phyloP scores from a whole-genome alignment of 2,329 filamentous ascomycete genomes.

The Monosporascus sp. region DNA sequence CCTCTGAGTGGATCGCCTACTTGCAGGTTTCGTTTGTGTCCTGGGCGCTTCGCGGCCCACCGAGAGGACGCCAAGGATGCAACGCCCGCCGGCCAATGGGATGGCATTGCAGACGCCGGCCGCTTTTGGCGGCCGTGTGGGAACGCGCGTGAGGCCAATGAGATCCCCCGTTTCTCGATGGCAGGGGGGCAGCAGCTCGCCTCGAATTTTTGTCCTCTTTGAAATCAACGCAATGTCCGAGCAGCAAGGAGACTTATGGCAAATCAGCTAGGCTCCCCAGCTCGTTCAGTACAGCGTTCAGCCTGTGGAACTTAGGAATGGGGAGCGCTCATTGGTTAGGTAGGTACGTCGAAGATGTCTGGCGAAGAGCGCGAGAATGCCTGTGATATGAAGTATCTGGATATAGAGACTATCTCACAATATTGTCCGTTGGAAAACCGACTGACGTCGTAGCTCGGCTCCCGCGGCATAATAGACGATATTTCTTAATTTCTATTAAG shows the following conservation, averaged over 20 bases:
- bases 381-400: neutral
- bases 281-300: no score
- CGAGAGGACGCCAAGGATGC: constrained; percentile 9
- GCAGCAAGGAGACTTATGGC: neutral
- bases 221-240: no score
- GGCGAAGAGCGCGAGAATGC: neutral
- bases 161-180: neutral
- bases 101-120: constrained; percentile 28
- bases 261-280: neutral
- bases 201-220: neutral
- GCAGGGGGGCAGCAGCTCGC: neutral
- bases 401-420: neutral
- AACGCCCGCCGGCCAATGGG: constrained; percentile 10
- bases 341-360: neutral
- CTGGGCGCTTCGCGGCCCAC: constrained; percentile 10
- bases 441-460: neutral
- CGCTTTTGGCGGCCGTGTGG: constrained; percentile 17
- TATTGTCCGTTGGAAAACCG: neutral
- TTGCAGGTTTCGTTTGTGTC: constrained; percentile 6
- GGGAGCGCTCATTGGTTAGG: neutral
- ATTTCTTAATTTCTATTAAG: neutral
- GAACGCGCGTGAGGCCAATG: constrained; percentile 11
- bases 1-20: neutral
- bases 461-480: neutral
- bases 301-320: neutral